Base-by-base conservation (phyloP, 306 rosid genomes). In the Luffa aegyptiaca region DNA sequence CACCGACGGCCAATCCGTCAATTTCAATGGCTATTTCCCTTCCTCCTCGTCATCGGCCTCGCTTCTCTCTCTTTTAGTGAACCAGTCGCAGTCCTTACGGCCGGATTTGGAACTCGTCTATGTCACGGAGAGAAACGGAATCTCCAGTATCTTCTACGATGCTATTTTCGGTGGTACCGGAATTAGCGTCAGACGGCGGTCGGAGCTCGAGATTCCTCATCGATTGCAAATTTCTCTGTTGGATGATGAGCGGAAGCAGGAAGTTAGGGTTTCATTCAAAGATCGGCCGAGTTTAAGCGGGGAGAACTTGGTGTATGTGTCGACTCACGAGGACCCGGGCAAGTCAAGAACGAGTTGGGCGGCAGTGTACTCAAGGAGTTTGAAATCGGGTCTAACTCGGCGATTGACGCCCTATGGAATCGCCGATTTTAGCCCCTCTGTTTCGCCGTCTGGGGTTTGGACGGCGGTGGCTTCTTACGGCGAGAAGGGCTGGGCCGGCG, bases 381-480 rank as follows among this genome's bases (percentile, higher is more conserved):
- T 92, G 57, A 70, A 63, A 77, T 82, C 93, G 3, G 93, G 97
- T 46, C 45, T n/a, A 26, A 94, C 97, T 58, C 85, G 69, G 75
- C 81, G 98, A 59, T 73, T 94, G 37, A 94, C 98, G 3, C 98
- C 98, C 0, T 51, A 82, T 44, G 91, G 92, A 0, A 57, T 91
- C 2, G 95, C 97, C 1, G 98, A 94, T 81, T 94, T 88, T 61
- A 92, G 97, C 81, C 98, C 97, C 1, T 85, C 97, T 4, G 80
- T 94, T 17, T 91, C 98, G 0, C 95, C 98, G 1, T 92, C 93
- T 1, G 97, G 97, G 5, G 33, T n/a, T 7, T 91, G 84, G 87
- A 94, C 95, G 0, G 97, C 98, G 8, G 97, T 86, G 0, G 98
- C 94, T 35, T 94, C 98, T 16, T 94, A 92, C 78, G 97, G 98